Percentiles rank a stretch among this genome's conserved stretches.
Evolutionary conservation across 1,284 basidiomycete species (phyloP).

Genomic region (Rhodotorula sp.): DNA sequence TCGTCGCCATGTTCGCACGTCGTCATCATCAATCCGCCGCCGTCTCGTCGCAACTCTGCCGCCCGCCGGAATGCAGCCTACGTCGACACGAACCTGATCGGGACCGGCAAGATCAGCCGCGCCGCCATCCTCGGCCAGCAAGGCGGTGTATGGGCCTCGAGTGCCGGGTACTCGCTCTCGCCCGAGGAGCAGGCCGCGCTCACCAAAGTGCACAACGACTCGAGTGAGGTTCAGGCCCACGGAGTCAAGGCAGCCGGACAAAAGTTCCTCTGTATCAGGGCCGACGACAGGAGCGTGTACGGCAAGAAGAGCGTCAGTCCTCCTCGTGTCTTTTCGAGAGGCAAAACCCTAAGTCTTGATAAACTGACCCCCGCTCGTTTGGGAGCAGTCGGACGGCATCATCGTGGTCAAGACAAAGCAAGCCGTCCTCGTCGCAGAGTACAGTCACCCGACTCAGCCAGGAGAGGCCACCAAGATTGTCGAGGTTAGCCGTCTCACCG

Average conservation of each 20-base stretch:
- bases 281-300: constrained; percentile 64
- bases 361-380: background rate
- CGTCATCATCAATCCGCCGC: constrained; percentile 20
- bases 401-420: constrained; percentile 84
- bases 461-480: constrained; percentile 70
- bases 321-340: no score
- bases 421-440: constrained; percentile 79
- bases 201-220: constrained; percentile 58
- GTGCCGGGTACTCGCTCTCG: constrained; percentile 67
- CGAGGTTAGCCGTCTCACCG: constrained; percentile 54
- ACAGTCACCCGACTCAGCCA: constrained; percentile 63
- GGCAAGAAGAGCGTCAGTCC: constrained; percentile 73
- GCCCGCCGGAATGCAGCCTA: constrained; percentile 60
- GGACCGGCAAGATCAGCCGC: constrained; percentile 64
- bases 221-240: constrained; percentile 53
- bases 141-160: constrained; percentile 84
- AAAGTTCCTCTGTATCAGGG: constrained; percentile 77
- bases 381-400: constrained; percentile 68
- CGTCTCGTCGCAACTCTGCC: background rate
- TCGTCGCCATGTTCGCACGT: background rate
- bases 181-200: constrained; percentile 71
- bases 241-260: constrained; percentile 69
- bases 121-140: constrained; percentile 82
- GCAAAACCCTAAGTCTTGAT: background rate
- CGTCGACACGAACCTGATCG: constrained; percentile 81